Evolutionary conservation across 768 basidiomycete genomes (phyloP).

Genomic region (Leucosporidium creatinivorum): DNA sequence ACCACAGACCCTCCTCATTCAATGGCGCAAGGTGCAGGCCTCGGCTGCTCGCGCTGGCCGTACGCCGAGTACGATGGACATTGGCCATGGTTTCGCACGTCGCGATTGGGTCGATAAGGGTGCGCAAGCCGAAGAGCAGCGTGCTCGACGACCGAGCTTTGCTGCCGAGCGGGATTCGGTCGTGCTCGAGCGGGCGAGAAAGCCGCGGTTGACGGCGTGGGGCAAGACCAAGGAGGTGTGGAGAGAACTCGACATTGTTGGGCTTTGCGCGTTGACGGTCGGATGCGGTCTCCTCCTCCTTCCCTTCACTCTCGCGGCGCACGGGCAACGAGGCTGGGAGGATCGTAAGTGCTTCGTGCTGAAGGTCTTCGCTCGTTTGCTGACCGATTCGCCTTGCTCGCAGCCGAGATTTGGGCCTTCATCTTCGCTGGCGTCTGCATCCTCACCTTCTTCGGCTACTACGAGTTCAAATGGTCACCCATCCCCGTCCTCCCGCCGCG

Average conservation of each 20-base stretch:
- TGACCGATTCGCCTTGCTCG: too few species aligned
- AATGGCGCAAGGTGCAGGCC: too few species aligned
- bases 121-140: too few species aligned
- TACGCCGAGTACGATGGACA: too few species aligned
- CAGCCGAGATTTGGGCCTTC: slow-evolving; percentile 19
- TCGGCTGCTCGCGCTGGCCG: too few species aligned
- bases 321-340: slow-evolving; percentile 20
- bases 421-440: slow-evolving; percentile 24
- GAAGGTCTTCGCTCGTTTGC: too few species aligned
- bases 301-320: slow-evolving; percentile 33
- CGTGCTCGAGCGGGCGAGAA: neutral
- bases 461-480: slow-evolving; percentile 26
- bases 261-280: slow-evolving; percentile 24
- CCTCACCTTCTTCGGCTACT: slow-evolving; percentile 33
- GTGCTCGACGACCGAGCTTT: too few species aligned
- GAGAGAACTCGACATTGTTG: slow-evolving; percentile 31
- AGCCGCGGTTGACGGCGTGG: neutral
- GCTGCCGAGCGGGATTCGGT: too few species aligned
- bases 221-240: slow-evolving; percentile 25
- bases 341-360: slow-evolving; percentile 25
- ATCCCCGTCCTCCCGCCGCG: slow-evolving; percentile 34
- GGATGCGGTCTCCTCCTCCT: slow-evolving; percentile 30
- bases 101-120: neutral
- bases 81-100: neutral
- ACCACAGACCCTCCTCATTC: too few species aligned